Evolutionary conservation across 108 stramenopile genomes (phyloP), one percentile per base, ranked within the genome.

Genomic region (Epithemia pelagica): DNA sequence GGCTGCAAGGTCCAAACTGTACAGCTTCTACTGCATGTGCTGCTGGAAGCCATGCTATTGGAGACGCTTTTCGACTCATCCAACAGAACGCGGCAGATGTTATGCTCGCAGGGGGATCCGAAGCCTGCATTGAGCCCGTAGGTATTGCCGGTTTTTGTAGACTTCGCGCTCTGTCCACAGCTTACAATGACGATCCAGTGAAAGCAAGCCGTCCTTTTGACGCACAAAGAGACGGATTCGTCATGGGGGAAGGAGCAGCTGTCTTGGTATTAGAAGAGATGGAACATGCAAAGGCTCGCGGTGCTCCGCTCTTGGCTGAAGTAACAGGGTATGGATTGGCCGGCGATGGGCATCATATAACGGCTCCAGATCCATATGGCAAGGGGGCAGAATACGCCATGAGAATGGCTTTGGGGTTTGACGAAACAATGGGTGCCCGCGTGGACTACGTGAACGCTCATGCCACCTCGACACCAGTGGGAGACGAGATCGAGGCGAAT

Each of bases 371-470:
- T 59, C 79, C 86, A 51, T 72, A 82, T 18, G 98, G 97, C 2
- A 46, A 68, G 1, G 97, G 96, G 30, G 95, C 96, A 22, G 69
- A 74, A 25, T 55, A 82, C 21, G 93, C 95, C 54, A 97, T 97
- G 94, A 33, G 30, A 24, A 75, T 83, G 62, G 96, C 96, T 10
- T 28, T 97, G 30, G 64, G 72, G 37, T 64, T 74, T 56, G 74
- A 68, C 30, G 71, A 64, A 7, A 53, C 51, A 37, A 5, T 61
- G 77, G 20, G 84, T 74, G 27, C 30, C 18, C 8, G 18, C 5
- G 76, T 99, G 21, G 95, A 76, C 33, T 96, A 96, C 65, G 77
- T 98, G 10, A 97, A 99, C 68, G 96, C 98, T 7, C 98, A 98
- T 70, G 96, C 96, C n/a, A 98, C 98, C 0, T 91, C 90, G 1